Evolutionary conservation across 2,329 filamentous ascomycete species (phyloP), one percentile per base, ranked within the genome.

Genomic region (Epicoccum sorghinum): DNA sequence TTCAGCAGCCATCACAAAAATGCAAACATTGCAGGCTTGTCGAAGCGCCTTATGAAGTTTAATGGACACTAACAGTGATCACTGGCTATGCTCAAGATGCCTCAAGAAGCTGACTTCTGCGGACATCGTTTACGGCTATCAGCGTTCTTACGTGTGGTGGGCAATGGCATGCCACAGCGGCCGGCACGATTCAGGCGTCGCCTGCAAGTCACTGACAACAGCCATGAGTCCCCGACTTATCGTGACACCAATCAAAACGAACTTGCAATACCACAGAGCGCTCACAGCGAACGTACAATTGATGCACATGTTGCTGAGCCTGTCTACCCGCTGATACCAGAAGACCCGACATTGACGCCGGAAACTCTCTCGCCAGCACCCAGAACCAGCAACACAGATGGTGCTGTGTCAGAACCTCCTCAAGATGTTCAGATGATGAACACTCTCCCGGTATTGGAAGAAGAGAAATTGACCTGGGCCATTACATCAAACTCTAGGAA

Each of bases 91-190:
- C 27, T 37, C 9, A 57, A 23, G 13, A 70, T 70, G 66, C 14
- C 58, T 22, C 53, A 63, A 35, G 57, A 61, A 48, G 58, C 56
- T 25, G 60, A 66, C 36, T 73, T 72, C 32, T 57, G 46, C 7
- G 63, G 56, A n/a, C 58, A 65, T 27, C 59, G 53, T 18, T 59
- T 73, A 10, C 66, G 70, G 32, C 47, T 70, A 24, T 45, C 56
- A 13, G 57, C 59, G 1, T 70, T 70, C 29, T 64, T 73, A 33
- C 61, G 61, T 2, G 57, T 64, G 10, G 54, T 69, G 10, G 57
- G 59, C 18, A 42, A 58, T 27, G 60, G 59, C n/a, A 57, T 67
- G 25, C 67, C 69, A n/a, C 46, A 53, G 37, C 65, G 59, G 24
- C 67, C 69, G 7, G 48, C 58, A 33, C 68, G 70, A 13, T 64